phyloP scores from a whole-genome alignment of 108 stramenopile genomes.

The Conticribra weissflogii region DNA sequence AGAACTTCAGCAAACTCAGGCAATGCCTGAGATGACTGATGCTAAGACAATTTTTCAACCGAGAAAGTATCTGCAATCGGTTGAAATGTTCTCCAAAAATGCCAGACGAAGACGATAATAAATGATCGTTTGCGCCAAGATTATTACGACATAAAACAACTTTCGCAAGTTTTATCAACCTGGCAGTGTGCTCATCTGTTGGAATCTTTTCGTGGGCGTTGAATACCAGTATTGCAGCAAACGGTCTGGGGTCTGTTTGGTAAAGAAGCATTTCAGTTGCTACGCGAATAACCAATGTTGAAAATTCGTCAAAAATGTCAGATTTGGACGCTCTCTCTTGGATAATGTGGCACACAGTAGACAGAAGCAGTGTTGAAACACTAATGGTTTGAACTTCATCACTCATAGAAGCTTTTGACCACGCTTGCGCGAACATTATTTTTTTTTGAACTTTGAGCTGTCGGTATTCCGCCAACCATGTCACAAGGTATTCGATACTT shows the following conservation, averaged over 20 bases:
- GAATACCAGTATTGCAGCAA: slow-evolving; percentile 48
- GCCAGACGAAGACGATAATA: too few species aligned
- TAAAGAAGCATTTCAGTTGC: slow-evolving; percentile 45
- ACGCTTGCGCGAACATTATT: slow-evolving; percentile 37
- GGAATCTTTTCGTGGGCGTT: background rate
- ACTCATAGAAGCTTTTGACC: slow-evolving; percentile 15
- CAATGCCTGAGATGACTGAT: slow-evolving; percentile 25
- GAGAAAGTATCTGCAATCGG: too few species aligned
- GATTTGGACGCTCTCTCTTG: background rate
- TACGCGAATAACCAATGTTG: slow-evolving; percentile 41
- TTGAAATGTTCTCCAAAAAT: too few species aligned
- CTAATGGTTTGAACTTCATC: slow-evolving; percentile 26
- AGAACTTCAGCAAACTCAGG: slow-evolving; percentile 38
- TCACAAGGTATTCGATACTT: slow-evolving; percentile 27
- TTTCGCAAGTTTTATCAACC: slow-evolving; percentile 20
- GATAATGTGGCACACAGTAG: slow-evolving; percentile 23
- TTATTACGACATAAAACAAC: slow-evolving; percentile 13
- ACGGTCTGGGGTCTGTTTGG: slow-evolving; percentile 36
- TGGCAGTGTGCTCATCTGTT: slow-evolving; percentile 11
- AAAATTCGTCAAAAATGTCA: slow-evolving; percentile 18
- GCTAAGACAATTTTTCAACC: background rate
- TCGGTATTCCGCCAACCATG: slow-evolving; percentile 17
- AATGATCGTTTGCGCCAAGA: too few species aligned
- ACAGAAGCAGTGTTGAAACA: slow-evolving; percentile 46
- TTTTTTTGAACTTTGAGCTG: slow-evolving; percentile 42